These are phyloP conservation scores for Cokeromyces recurvatus DNA, from an alignment of 371 early-diverging fungal species.

Conservation along the genomic window DNA sequence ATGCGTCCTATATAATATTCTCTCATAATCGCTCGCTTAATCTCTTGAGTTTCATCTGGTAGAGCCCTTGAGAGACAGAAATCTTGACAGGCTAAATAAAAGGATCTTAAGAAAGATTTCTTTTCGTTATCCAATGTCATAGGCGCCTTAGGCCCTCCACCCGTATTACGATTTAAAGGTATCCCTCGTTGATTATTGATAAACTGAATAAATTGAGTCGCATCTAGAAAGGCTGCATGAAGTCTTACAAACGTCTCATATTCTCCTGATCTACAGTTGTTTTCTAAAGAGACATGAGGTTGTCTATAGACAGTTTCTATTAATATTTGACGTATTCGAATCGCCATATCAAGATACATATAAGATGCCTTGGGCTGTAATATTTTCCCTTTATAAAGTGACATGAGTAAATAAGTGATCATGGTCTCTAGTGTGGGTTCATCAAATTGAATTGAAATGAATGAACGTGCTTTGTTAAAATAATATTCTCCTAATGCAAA, in stretches of 20 bases:
- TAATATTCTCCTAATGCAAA: conserved; percentile 16
- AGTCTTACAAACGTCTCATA: conserved; percentile 32
- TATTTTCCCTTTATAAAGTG: conserved; percentile 26
- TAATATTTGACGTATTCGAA: conserved; percentile 30
- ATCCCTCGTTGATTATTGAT: conserved; percentile 27
- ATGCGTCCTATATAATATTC: conserved; percentile 15
- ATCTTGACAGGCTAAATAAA: background rate
- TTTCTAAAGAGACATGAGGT: background rate
- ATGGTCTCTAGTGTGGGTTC: conserved; percentile 26
- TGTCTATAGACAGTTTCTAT: conserved; percentile 7
- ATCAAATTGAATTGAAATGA: conserved; percentile 25
- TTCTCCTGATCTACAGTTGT: too few species aligned
- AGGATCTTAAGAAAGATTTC: too few species aligned
- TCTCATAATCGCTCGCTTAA: conserved; percentile 18
- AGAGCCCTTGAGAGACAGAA: conserved; percentile 10
- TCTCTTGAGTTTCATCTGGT: conserved; percentile 19
- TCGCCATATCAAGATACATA: conserved; percentile 29
- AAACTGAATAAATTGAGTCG: conserved; percentile 17
- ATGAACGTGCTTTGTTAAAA: conserved; percentile 16
- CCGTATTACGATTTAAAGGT: too few species aligned
- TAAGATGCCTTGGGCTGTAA: conserved; percentile 25
- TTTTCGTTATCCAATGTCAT: too few species aligned
- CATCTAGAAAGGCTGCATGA: conserved; percentile 15
- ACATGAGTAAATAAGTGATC: conserved; percentile 24
- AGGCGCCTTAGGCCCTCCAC: too few species aligned